Evolutionary conservation across 2,329 filamentous ascomycete species (phyloP).

Genomic region (Neofusicoccum laricinum): DNA sequence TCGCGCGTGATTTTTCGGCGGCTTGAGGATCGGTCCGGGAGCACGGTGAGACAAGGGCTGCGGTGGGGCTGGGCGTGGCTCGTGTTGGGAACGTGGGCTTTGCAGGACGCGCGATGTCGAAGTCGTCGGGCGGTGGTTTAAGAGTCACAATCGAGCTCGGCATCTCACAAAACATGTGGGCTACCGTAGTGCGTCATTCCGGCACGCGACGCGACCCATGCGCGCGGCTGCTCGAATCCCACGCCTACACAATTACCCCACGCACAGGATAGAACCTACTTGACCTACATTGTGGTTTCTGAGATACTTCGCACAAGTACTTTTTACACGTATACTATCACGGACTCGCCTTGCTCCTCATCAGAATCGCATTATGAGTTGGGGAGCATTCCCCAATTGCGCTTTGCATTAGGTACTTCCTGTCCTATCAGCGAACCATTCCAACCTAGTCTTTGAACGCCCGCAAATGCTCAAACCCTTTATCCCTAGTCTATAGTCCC

Average conservation of each 20-base stretch:
- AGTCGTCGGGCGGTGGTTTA: not conserved
- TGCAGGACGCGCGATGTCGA: not conserved
- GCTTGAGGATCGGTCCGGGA: not conserved
- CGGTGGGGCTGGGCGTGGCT: not conserved
- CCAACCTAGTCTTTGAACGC: not conserved
- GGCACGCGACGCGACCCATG: slow-evolving; percentile 1
- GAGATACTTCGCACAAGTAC: too few relatives aligned
- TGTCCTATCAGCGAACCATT: not conserved
- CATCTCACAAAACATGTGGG: slow-evolving; percentile 6
- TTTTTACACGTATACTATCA: too few relatives aligned
- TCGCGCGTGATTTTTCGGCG: not conserved
- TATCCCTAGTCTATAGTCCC: not conserved
- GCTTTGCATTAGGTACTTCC: not conserved
- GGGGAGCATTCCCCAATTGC: not conserved
- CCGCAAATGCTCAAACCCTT: not conserved
- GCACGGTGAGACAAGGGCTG: not conserved
- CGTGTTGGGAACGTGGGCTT: not conserved
- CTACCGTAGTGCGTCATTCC: slow-evolving; percentile 14
- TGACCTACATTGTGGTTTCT: too few relatives aligned
- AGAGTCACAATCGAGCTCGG: slow-evolving; percentile 5
- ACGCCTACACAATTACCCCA: not conserved
- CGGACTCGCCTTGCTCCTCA: too few relatives aligned
- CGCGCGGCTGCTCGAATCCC: not conserved
- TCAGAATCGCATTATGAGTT: too few relatives aligned
- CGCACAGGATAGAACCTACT: not conserved